phyloP scores from a whole-genome alignment of 2,329 filamentous ascomycete genomes.

The Fusarium kyushuense region DNA sequence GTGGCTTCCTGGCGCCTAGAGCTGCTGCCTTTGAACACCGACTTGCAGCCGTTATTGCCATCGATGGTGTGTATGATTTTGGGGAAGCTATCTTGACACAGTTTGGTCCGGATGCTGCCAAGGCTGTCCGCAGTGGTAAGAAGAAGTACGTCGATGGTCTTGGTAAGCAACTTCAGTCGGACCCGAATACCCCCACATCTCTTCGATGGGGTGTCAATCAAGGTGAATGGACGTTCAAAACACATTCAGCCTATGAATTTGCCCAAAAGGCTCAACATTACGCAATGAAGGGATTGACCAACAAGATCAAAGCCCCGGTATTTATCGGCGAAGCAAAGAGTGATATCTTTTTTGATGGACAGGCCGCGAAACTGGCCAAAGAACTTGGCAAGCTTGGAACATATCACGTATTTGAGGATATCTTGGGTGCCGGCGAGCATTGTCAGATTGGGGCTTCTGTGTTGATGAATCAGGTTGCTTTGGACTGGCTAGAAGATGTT shows the following conservation, averaged over 20 bases:
- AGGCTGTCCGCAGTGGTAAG: background rate
- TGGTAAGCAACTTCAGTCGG: background rate
- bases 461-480: slow-evolving; percentile 20
- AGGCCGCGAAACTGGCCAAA: slow-evolving; percentile 7
- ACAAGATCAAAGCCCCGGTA: slow-evolving; percentile 44
- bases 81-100: background rate
- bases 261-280: slow-evolving; percentile 11
- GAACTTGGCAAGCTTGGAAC: slow-evolving; percentile 7
- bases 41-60: slow-evolving; percentile 50
- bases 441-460: slow-evolving; percentile 18
- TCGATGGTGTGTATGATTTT: slow-evolving; percentile 18
- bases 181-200: background rate
- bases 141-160: slow-evolving; percentile 6
- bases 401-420: slow-evolving; percentile 2
- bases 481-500: slow-evolving; percentile 26
- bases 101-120: background rate
- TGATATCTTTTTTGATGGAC: slow-evolving; percentile 24
- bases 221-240: slow-evolving; percentile 25
- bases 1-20: slow-evolving; percentile 55
- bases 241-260: slow-evolving; percentile 7
- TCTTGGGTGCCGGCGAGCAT: slow-evolving; percentile 3
- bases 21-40: slow-evolving; percentile 60
- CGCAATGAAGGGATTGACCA: slow-evolving; percentile 24
- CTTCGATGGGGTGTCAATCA: slow-evolving; percentile 15
- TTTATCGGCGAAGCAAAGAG: slow-evolving; percentile 24